Evolutionary conservation across 305 asterid species (phyloP), one percentile per base, ranked within the genome.

Genomic region (Solanum hybrid): DNA sequence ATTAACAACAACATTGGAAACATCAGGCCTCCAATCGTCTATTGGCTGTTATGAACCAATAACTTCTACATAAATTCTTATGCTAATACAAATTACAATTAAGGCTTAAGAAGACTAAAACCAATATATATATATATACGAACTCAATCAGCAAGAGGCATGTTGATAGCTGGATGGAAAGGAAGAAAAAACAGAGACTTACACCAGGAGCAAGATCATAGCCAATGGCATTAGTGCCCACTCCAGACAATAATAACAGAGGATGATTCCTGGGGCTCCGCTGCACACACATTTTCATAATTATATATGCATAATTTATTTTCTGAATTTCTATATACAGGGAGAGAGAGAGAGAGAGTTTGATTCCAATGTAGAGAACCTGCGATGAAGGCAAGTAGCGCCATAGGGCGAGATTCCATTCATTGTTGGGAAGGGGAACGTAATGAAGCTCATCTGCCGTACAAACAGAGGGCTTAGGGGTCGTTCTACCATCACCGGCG

Each of bases 361-460:
- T 29, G 42, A 89, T 37, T 60, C 10, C 80, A 5, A 15, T 12
- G 66, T 31, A 40, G 72, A 26, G 69, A 69, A 97, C 99, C 98
- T 93, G 91, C 11, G 98, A 95, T 88, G 96, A 91, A 17, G 99
- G 98, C 34, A 86, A 91, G 90, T 96, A 97, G 77, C 98, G 98
- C 99, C 98, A 97, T 87, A 97, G 98, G 29, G 98, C 97, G 88
- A 97, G 96, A 42, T 93, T 89, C 99, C 98, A 96, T 78, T 86
- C 93, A 14, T 96, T 93, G 88, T 91, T 94, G 79, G 92, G 89
- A 80, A 94, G 94, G n/a, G 96, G 88, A 89, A 97, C 98, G 56
- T 96, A 97, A 90, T 97, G 98, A 79, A 97, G 97, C 94, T 97
- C 99, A 91, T 96, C 98, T 86, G 99, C 98, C 37, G 98, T 96